phyloP scores from a whole-genome alignment of 192 early-diverging fungal genomes.

The Coemansia sp. region DNA sequence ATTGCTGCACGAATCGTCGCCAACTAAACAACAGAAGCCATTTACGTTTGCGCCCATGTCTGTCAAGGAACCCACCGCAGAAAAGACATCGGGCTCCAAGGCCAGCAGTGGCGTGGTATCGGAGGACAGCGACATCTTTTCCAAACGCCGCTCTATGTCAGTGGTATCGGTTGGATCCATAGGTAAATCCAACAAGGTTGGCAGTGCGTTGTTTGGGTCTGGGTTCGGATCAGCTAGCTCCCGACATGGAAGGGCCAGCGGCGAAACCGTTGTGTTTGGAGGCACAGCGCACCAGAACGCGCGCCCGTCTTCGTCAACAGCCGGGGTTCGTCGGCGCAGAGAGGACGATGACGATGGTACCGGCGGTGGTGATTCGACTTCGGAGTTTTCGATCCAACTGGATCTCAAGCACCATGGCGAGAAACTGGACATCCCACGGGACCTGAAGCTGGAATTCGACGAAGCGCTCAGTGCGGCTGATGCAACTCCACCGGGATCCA shows the following conservation, averaged over 20 bases:
- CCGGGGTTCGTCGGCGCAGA: conserved; percentile 3
- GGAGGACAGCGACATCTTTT: conserved; percentile 14
- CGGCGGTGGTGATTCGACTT: conserved; percentile 8
- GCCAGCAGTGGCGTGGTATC: neutral
- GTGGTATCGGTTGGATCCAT: conserved; percentile 32
- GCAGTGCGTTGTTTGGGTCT: conserved; percentile 2
- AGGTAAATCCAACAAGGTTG: conserved; percentile 2
- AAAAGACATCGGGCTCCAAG: neutral
- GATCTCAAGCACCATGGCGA: conserved; percentile 34
- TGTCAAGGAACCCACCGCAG: neutral
- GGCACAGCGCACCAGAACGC: neutral
- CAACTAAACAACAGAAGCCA: conserved; percentile 12
- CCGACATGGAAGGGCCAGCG: neutral
- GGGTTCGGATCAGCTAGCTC: neutral
- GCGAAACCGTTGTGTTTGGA: conserved; percentile 10
- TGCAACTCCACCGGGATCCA: conserved; percentile 26
- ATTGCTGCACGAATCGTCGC: conserved; percentile 16
- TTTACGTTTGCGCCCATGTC: neutral
- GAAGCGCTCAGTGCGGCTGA: conserved; percentile 32
- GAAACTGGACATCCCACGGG: conserved; percentile 37
- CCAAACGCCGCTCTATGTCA: conserved; percentile 48
- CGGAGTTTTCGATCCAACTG: conserved; percentile 44
- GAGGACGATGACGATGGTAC: conserved; percentile 22
- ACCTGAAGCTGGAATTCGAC: conserved; percentile 53
- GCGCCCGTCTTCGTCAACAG: conserved; percentile 8